phyloP scores from a whole-genome alignment of 306 rosid genomes.

The Pterocarpus santalinus region DNA sequence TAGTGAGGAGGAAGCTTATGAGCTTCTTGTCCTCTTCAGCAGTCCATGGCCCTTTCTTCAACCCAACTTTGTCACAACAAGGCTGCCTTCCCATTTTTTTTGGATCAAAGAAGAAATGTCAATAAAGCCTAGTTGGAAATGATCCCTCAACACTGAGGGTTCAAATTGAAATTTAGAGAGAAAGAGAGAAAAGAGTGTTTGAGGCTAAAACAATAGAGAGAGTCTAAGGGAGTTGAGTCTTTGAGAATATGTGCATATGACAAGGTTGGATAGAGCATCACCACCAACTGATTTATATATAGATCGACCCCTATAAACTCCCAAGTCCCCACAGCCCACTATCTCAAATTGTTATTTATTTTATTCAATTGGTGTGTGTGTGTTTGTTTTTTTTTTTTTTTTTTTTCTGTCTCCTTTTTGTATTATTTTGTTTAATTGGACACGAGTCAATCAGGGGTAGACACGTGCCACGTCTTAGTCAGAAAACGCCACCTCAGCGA shows the following conservation, averaged over 20 bases:
- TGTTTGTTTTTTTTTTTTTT: neutral
- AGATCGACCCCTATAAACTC: constrained; percentile 38
- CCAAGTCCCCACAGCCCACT: constrained; percentile 39
- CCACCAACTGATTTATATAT: constrained; percentile 67
- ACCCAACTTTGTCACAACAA: constrained; percentile 97
- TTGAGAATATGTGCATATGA: constrained; percentile 10
- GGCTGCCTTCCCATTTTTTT: constrained; percentile 93
- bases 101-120: constrained; percentile 23
- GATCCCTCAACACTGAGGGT: neutral
- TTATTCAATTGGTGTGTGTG: neutral
- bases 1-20: constrained; percentile 81
- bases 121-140: constrained; percentile 3
- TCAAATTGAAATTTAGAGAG: constrained; percentile 13
- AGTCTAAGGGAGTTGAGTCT: constrained; percentile 25
- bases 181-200: neutral
- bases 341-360: neutral
- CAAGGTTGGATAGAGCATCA: constrained; percentile 42
- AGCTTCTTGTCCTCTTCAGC: constrained; percentile 94
- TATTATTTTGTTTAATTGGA: neutral
- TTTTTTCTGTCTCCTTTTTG: neutral
- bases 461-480: constrained; percentile 62
- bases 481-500: constrained; percentile 68
- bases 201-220: neutral
- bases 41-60: constrained; percentile 97
- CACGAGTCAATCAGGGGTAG: constrained; percentile 46